A percentile compares a stretch with the other conserved stretches of the same genome.
Evolutionary conservation across 768 basidiomycete species (phyloP).

Genomic region (Serendipita sp.): DNA sequence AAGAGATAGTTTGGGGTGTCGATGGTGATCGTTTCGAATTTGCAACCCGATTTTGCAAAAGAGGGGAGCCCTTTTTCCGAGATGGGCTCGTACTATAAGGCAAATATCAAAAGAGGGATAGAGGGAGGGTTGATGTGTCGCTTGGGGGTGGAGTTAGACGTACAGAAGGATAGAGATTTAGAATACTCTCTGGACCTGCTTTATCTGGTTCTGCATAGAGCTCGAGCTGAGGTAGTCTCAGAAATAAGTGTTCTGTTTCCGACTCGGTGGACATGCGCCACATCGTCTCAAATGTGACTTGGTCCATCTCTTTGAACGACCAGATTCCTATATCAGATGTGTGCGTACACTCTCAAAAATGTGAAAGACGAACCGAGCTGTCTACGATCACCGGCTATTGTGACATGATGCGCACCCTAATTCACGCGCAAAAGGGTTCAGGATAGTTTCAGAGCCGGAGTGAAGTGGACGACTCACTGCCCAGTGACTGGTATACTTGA

Average conservation of each 20-base stretch:
- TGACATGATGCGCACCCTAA: slow-evolving; percentile 72
- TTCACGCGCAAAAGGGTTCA: background rate
- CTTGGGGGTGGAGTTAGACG: background rate
- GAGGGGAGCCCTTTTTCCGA: slow-evolving; percentile 24
- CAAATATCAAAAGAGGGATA: background rate
- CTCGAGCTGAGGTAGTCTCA: slow-evolving; percentile 30
- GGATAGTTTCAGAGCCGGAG: slow-evolving; percentile 16
- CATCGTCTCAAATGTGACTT: slow-evolving; percentile 59
- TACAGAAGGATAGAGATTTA: background rate
- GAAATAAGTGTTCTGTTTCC: slow-evolving; percentile 43
- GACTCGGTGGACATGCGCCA: slow-evolving; percentile 49
- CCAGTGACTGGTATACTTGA: slow-evolving; percentile 68
- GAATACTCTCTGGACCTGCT: slow-evolving; percentile 14
- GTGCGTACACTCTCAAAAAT: background rate
- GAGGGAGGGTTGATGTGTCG: background rate
- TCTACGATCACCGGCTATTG: slow-evolving; percentile 34
- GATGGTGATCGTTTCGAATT: slow-evolving; percentile 55
- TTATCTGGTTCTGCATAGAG: slow-evolving; percentile 28
- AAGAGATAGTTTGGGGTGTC: slow-evolving; percentile 47
- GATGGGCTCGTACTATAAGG: background rate
- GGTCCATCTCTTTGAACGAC: slow-evolving; percentile 38
- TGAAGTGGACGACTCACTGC: slow-evolving; percentile 37
- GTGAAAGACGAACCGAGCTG: slow-evolving; percentile 34
- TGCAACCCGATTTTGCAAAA: slow-evolving; percentile 31
- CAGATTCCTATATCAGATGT: background rate